phyloP scores from a whole-genome alignment of 202 grass and related monocot genomes.

The Carex arenaria region DNA sequence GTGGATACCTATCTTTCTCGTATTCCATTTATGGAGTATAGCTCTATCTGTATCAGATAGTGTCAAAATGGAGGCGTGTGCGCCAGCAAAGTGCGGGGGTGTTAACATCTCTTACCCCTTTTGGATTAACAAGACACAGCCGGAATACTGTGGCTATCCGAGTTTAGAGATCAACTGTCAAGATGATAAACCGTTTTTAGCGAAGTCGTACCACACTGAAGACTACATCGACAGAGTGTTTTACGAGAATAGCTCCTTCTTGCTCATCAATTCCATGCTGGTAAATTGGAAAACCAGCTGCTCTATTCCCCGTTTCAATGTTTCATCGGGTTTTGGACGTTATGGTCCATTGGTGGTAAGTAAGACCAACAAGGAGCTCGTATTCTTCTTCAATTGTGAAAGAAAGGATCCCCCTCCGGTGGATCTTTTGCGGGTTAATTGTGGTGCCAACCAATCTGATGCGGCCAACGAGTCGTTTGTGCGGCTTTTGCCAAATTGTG shows the following conservation, averaged over 20 bases:
- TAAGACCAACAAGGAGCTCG: constrained; percentile 19
- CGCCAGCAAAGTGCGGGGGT: constrained; percentile 23
- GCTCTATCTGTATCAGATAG: not conserved
- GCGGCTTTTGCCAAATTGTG: not conserved
- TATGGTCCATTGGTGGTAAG: constrained; percentile 13
- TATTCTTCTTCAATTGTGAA: constrained; percentile 28
- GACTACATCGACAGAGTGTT: constrained; percentile 29
- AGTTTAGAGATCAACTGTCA: constrained; percentile 32
- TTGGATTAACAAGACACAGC: constrained; percentile 2
- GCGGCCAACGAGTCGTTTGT: not conserved
- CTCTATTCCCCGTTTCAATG: not conserved
- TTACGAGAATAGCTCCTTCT: constrained; percentile 25
- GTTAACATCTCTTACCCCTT: constrained; percentile 47
- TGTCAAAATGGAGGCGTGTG: constrained; percentile 6
- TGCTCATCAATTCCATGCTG: constrained; percentile 9
- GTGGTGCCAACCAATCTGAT: not conserved
- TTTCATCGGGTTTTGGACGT: constrained; percentile 12
- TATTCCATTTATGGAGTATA: not conserved
- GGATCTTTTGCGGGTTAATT: not conserved
- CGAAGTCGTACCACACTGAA: not conserved
- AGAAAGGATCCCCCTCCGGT: not conserved
- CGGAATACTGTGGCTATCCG: constrained; percentile 33
- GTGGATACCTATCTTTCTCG: not conserved
- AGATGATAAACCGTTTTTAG: not conserved
- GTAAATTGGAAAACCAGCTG: not conserved